phyloP scores from a whole-genome alignment of 116 monocot genomes.

The Phalaenopsis hybrid region DNA sequence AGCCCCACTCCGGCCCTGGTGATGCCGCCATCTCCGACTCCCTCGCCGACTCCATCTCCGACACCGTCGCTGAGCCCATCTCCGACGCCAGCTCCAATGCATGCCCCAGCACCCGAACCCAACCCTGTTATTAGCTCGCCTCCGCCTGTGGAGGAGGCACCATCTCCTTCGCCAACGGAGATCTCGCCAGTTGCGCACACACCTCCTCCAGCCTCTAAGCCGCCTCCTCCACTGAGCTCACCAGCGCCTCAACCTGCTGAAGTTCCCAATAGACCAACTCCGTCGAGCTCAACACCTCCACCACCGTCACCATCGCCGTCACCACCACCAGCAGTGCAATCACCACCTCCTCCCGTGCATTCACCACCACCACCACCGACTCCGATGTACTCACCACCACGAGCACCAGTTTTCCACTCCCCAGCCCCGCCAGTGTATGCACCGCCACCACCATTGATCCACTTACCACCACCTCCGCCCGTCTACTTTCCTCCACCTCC shows the following conservation, averaged over 20 bases:
- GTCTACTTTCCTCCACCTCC: conserved; percentile 2
- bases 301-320: not conserved
- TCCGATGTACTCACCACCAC: not conserved
- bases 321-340: no score
- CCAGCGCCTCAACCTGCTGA: not conserved
- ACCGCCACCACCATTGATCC: not conserved
- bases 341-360: not conserved
- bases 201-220: not conserved
- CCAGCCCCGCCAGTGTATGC: not conserved
- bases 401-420: not conserved
- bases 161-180: not conserved
- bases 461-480: not conserved
- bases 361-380: not conserved
- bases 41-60: no score
- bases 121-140: no score
- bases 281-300: not conserved
- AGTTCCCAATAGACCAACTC: not conserved
- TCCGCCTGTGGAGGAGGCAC: no score
- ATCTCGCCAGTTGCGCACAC: not conserved
- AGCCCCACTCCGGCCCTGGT: no score
- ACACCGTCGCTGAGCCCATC: no score
- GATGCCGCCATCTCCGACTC: no score
- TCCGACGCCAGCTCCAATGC: no score
- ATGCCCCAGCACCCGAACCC: no score
- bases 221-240: not conserved